These are phyloP conservation scores for Spinellus fusiger DNA, from an alignment of 192 early-diverging fungal genomes.

Conservation along the genomic window DNA sequence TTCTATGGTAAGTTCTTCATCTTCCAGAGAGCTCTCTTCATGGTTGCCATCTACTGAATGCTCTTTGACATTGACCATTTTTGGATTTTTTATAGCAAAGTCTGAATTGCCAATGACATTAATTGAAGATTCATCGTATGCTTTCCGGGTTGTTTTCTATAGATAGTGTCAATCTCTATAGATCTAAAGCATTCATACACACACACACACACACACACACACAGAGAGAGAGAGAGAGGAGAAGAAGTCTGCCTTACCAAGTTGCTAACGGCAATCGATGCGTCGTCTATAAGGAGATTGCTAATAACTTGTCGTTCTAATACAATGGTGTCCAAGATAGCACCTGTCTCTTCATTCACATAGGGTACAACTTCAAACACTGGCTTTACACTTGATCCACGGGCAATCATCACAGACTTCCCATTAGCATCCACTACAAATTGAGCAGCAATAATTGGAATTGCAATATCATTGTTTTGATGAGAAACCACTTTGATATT, in stretches of 20 bases:
- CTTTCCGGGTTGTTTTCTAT: slow-evolving; percentile 45
- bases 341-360: slow-evolving; percentile 28
- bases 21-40: background rate
- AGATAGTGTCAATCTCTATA: background rate
- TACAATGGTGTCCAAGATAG: slow-evolving; percentile 13
- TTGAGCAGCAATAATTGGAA: slow-evolving; percentile 42
- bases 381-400: slow-evolving; percentile 47
- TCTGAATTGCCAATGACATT: slow-evolving; percentile 34
- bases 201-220: too few relatives aligned
- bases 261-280: slow-evolving; percentile 38
- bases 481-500: slow-evolving; percentile 39
- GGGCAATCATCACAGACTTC: slow-evolving; percentile 38
- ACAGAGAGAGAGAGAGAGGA: background rate
- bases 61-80: slow-evolving; percentile 10
- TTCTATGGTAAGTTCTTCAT: slow-evolving; percentile 33
- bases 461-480: slow-evolving; percentile 21
- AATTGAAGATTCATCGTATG: slow-evolving; percentile 45
- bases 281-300: slow-evolving; percentile 38
- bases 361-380: slow-evolving; percentile 45
- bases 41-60: slow-evolving; percentile 17
- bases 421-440: slow-evolving; percentile 26
- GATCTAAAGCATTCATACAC: too few relatives aligned
- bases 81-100: slow-evolving; percentile 30
- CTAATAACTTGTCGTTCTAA: slow-evolving; percentile 27
- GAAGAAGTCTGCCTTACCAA: slow-evolving; percentile 18